Conservation (phyloP, 768 basidiomycete genomes). For the Heimioporus sp. region DNA sequence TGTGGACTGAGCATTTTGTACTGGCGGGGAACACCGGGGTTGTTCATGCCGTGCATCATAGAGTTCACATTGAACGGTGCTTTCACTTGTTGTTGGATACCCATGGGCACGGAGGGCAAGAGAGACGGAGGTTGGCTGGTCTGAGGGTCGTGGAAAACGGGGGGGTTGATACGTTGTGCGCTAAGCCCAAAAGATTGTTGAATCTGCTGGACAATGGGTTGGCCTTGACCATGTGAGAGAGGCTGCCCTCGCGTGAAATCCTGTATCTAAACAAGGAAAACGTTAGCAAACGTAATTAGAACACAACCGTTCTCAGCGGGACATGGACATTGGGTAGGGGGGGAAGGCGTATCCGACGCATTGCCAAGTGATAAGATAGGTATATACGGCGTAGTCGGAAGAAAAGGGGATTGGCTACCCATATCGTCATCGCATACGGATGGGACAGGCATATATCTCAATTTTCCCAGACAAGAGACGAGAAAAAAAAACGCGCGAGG, state of each 20-base stretch:
- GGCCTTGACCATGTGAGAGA: constrained; percentile 39
- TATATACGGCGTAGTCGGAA: constrained; percentile 5
- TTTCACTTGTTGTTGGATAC: constrained; percentile 36
- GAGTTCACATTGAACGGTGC: constrained; percentile 29
- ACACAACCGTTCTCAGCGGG: constrained; percentile 4
- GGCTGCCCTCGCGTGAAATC: constrained; percentile 44
- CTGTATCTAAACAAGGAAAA: constrained; percentile 38
- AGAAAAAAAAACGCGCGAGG: constrained; percentile 12
- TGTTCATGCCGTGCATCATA: constrained; percentile 37
- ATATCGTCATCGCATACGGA: constrained; percentile 12
- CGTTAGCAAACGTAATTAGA: constrained; percentile 23
- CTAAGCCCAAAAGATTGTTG: constrained; percentile 43
- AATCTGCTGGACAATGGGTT: constrained; percentile 38
- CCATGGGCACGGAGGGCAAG: constrained; percentile 36
- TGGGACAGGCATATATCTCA: constrained; percentile 13
- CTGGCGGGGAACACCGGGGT: constrained; percentile 29
- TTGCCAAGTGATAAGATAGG: constrained; percentile 13
- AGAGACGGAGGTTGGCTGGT: constrained; percentile 26
- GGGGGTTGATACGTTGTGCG: constrained; percentile 36
- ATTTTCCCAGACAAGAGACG: constrained; percentile 17
- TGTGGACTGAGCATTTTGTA: constrained; percentile 47
- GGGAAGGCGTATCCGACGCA: background rate
- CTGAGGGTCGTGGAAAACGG: constrained; percentile 38
- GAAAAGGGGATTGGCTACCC: constrained; percentile 19
- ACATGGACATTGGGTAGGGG: constrained; percentile 4